phyloP scores from a whole-genome alignment of 1,284 basidiomycete species.

The Apiotrichum akiyoshidainum region DNA sequence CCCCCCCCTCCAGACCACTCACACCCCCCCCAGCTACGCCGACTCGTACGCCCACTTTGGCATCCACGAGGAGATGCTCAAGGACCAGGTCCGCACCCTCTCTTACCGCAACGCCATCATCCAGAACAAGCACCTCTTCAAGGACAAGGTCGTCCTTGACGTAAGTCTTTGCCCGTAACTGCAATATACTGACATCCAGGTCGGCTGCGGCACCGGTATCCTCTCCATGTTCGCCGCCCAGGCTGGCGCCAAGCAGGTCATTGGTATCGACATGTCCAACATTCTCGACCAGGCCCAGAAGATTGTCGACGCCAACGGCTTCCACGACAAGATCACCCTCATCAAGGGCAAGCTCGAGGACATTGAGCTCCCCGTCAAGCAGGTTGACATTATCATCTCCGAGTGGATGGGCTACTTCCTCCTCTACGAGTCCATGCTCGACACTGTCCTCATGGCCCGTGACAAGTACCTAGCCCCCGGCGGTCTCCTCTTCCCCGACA shows the following conservation, averaged over 20 bases:
- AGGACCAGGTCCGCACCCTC: constrained; percentile 91
- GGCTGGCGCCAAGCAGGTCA: constrained; percentile 93
- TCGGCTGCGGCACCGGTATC: constrained; percentile 98
- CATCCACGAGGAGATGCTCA: constrained; percentile 99
- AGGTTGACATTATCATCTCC: constrained; percentile 98
- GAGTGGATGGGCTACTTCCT: constrained; percentile 61
- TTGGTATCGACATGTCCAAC: constrained; percentile 99
- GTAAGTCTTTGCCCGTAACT: constrained; percentile 47
- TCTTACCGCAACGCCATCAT: constrained; percentile 93
- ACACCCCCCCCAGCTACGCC: constrained; percentile 64
- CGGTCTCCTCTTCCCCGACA: constrained; percentile 95
- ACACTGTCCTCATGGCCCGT: constrained; percentile 92
- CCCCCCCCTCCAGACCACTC: too few relatives aligned
- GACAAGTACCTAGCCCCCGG: constrained; percentile 92
- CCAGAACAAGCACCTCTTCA: constrained; percentile 94
- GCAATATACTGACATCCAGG: constrained; percentile 24
- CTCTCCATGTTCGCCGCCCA: constrained; percentile 98
- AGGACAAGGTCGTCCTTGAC: constrained; percentile 92
- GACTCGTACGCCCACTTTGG: constrained; percentile 72
- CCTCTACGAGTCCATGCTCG: constrained; percentile 98
- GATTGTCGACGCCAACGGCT: constrained; percentile 94
- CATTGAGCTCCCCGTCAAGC: constrained; percentile 71
- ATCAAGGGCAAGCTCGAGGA: constrained; percentile 99
- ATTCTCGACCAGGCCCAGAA: constrained; percentile 98
- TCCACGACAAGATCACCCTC: constrained; percentile 85